Base-by-base conservation (phyloP, 768 basidiomycete species). In the Xanthoconium stramineum region DNA sequence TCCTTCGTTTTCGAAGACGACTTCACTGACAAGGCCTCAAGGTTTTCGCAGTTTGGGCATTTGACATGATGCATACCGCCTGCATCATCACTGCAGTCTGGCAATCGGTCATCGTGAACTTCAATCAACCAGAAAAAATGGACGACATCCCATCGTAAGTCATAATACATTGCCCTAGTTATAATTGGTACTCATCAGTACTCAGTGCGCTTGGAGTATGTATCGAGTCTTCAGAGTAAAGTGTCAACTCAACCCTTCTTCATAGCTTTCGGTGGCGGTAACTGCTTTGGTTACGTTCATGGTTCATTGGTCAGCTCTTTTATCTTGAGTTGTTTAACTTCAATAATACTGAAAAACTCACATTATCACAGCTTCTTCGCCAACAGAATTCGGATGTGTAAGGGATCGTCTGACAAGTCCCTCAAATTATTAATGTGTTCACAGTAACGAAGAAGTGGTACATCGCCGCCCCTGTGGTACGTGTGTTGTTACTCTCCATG, bases 391-490 rank as follows among this genome's bases (percentile, higher is more conserved):
- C 63, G 71, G n/a, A 69, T 64, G 68, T 51, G 70, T 71, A 60
- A 59, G 70, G 15, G 17, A n/a, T 44, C 3, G 13, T 29, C 15
- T 14, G 4, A 6, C 6, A 3, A 43, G 33, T 30, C 19, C 1
- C 1, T 1, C n/a, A 30, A 20, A 15, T 54, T 28, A 1, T 56
- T 69, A 30, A 69, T 33, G 0, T 1, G 3, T 47, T 49, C 33
- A 2, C 37, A 71, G 70, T 71, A 57, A 71, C 68, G 28, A 71
- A 71, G 54, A 69, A 36, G 33, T 73, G 67, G 69, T 72, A 71
- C 39, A 42, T 68, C 4, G 69, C 70, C 0, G 68, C 53, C 3
- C 70, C 70, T n/a, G 36, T 71, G 35, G 70, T 71, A 56, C 0
- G 70, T 59, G 4, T 19, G 0, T 10, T 43, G 6, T 10, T 17